Evolutionary conservation across 352 stramenopile genomes (phyloP), one percentile per base, ranked within the genome.

Genomic region (Pythium oligandrum): DNA sequence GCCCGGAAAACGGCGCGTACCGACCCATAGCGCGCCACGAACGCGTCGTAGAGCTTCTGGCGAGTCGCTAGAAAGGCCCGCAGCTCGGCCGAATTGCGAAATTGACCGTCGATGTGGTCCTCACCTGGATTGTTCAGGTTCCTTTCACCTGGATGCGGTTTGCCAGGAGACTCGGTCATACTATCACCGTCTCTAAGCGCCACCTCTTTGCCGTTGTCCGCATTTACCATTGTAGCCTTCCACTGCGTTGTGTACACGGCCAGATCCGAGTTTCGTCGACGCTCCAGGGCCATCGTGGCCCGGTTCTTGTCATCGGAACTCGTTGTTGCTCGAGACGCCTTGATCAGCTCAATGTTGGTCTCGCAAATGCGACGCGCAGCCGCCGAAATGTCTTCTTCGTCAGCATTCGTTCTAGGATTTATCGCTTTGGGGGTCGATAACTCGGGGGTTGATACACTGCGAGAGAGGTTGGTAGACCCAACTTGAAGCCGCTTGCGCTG

Each of bases 1-100:
- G 82, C 82, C 38, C 68, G 68, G 59, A 89, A 92, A 12, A 90
- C 81, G 6, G 82, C 77, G 34, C 77, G 75, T 64, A 92, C 81
- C 1, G 82, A 92, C 3, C 82, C 82, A 47, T 90, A 92, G 44
- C 82, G 82, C 36, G 81, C 63, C 51, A 88, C 71, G 40, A 90
- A 86, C 2, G 80, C 73, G 37, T 78, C 72, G 45, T 73, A 84
- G 10, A 92, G 51, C 49, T 75, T 81, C 32, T 71, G 53, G 31
- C 82, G 71, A 45, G 75, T 78, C 45, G 61, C 59, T 7, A 64
- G 44, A 12, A 88, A 69, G 50, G 55, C 34, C 32, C 45, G 33
- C 1, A 40, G 59, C 17, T 66, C 59, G 37, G 7, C 55, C 17
- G 17, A 26, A 26, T 26, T 26, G 17, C 17, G 17, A 26, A 26